phyloP scores from a whole-genome alignment of 257 asterid genomes.

The Lithospermum erythrorhizon region DNA sequence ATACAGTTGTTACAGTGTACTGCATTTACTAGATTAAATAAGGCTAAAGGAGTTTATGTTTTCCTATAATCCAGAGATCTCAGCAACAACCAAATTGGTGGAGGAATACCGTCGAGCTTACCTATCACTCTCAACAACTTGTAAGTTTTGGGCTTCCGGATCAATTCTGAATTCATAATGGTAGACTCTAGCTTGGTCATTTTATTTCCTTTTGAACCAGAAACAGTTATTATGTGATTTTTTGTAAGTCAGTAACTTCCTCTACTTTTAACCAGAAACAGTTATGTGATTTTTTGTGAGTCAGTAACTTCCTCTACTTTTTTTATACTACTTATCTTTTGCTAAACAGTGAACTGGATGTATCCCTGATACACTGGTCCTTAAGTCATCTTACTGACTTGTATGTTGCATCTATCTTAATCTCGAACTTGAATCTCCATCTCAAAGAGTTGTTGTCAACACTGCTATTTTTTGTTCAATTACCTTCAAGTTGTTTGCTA shows the following conservation, averaged over 20 bases:
- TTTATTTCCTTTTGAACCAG: constrained; percentile 4
- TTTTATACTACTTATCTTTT: constrained; percentile 40
- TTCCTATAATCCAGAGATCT: constrained; percentile 43
- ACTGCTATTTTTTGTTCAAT: background rate
- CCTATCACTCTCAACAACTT: constrained; percentile 53
- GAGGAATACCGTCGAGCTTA: constrained; percentile 57
- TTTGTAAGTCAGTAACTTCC: background rate
- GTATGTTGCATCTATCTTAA: constrained; percentile 32
- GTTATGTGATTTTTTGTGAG: background rate
- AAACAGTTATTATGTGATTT: constrained; percentile 4
- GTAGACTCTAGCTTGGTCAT: background rate
- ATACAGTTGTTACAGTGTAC: background rate
- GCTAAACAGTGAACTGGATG: constrained; percentile 58
- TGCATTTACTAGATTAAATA: background rate
- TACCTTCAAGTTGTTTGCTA: constrained; percentile 11
- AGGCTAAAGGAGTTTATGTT: constrained; percentile 5
- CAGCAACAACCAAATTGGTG: constrained; percentile 80
- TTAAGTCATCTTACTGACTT: constrained; percentile 52
- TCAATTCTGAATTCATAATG: background rate
- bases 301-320: background rate
- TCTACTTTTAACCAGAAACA: constrained; percentile 7
- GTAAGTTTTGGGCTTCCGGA: constrained; percentile 31
- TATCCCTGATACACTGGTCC: constrained; percentile 40
- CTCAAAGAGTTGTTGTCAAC: background rate
- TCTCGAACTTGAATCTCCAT: background rate